Evolutionary conservation across 2,329 filamentous ascomycete species (phyloP).

Genomic region (Ophiocordyceps camponoti-rufipedis): DNA sequence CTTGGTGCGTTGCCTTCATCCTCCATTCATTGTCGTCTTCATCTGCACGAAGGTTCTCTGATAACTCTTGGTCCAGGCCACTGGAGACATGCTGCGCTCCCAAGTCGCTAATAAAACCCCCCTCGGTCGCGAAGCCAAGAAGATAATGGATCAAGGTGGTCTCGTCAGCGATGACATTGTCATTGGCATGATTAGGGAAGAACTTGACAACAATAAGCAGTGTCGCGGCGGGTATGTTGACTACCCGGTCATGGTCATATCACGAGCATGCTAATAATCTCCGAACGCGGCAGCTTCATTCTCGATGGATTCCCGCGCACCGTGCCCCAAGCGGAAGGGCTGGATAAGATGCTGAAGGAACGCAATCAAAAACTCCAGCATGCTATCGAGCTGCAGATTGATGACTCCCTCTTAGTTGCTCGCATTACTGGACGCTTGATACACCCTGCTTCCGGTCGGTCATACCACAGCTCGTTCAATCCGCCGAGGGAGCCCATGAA

Average conservation of each 20-base stretch:
- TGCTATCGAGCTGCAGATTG: slow-evolving; percentile 91
- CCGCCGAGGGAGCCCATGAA: slow-evolving; percentile 87
- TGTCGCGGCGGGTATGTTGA: slow-evolving; percentile 74
- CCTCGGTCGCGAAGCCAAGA: slow-evolving; percentile 91
- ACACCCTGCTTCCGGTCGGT: slow-evolving; percentile 88
- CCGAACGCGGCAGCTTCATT: slow-evolving; percentile 56
- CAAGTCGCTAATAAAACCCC: slow-evolving; percentile 96
- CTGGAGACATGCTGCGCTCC: slow-evolving; percentile 95
- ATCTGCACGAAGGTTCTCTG: not conserved
- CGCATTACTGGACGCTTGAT: slow-evolving; percentile 93
- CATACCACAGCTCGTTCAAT: slow-evolving; percentile 98
- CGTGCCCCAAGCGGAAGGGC: slow-evolving; percentile 82
- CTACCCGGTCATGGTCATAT: not conserved
- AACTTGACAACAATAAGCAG: slow-evolving; percentile 84
- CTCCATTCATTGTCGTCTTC: not conserved
- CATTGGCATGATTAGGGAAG: slow-evolving; percentile 98
- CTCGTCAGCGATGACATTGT: slow-evolving; percentile 98
- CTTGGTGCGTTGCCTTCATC: slow-evolving; percentile 49
- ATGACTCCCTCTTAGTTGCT: slow-evolving; percentile 81
- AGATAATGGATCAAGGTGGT: slow-evolving; percentile 98
- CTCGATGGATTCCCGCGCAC: slow-evolving; percentile 97
- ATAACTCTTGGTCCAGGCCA: slow-evolving; percentile 42
- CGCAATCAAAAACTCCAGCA: slow-evolving; percentile 79
- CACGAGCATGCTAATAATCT: slow-evolving; percentile 1
- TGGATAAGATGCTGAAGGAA: slow-evolving; percentile 74